Evolutionary conservation across 148 eudicot species (phyloP), one percentile per base, ranked within the genome.

Genomic region (Rhododendron kiyosumense): DNA sequence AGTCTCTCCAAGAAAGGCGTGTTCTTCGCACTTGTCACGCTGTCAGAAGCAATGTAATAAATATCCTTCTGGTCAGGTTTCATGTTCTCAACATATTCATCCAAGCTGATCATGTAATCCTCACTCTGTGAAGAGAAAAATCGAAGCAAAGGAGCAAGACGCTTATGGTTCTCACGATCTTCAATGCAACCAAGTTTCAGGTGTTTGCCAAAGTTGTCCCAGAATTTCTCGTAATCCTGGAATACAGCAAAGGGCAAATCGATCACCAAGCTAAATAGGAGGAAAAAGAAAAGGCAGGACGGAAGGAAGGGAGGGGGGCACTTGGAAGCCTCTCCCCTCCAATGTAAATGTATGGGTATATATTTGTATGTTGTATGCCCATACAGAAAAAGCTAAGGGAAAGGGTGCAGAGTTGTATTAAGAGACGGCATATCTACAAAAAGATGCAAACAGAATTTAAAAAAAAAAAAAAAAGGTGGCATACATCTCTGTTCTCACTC

Each of bases 171-270:
- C 71, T 93, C 94, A 52, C 92, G 91, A 87, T 97, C 99, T 77
- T 97, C 99, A 83, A 97, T 92, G 90, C 98, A 95, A 61, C 99
- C 99, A 83, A 97, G 81, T 89, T 97, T 97, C 32, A 97, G 36
- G 89, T 94, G 96, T 86, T 97, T 97, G 34, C 99, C 99, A 89
- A 91, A 97, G 87, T 94, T 93, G 88, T 95, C 96, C 98, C 98
- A 97, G 89, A 97, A 95, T 85, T 89, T 93, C 81, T 90, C 95
- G 86, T 97, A 97, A 89, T 97, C 98, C 99, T 97, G 80, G 52
- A 85, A 20, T 59, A 46, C 51, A 79, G 52, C 17, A 79, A 22
- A 82, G 30, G 48, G 52, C 7, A 32, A 71, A 79, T 10, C 1
- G 14, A 79, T 86, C 85, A 71, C 54, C 22, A 38, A 15, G 75